Percentiles rank a stretch among this genome's conserved stretches.
Evolutionary conservation across 371 early-diverging fungal genomes (phyloP).

Genomic region (Lichtheimia corymbifera): DNA sequence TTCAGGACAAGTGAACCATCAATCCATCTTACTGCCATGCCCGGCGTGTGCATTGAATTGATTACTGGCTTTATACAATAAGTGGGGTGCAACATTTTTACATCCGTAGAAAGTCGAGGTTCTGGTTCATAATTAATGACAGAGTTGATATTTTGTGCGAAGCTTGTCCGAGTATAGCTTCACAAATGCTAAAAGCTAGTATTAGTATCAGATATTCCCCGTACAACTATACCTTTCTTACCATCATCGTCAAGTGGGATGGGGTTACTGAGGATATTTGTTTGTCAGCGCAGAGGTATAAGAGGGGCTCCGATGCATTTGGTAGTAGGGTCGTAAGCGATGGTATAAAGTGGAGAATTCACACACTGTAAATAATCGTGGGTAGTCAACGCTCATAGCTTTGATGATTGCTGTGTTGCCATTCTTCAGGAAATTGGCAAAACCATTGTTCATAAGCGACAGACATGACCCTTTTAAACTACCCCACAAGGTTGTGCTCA

Average conservation of each 20-base stretch:
- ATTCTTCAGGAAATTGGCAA: too few relatives aligned
- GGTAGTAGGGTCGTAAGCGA: conserved; percentile 61
- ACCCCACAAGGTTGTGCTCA: too few relatives aligned
- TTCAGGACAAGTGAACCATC: too few relatives aligned
- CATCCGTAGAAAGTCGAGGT: conserved; percentile 59
- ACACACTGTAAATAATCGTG: too few relatives aligned
- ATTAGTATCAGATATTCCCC: not conserved
- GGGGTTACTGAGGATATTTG: conserved; percentile 83
- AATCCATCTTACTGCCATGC: too few relatives aligned
- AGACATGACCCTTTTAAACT: too few relatives aligned
- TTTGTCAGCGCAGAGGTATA: conserved; percentile 79
- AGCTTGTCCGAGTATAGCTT: conserved; percentile 51
- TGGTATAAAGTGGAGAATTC: conserved; percentile 68
- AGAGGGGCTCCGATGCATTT: conserved; percentile 51
- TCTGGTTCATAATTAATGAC: conserved; percentile 60
- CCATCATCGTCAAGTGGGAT: conserved; percentile 77
- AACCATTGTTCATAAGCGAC: too few relatives aligned
- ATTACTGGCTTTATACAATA: too few relatives aligned
- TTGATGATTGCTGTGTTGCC: too few relatives aligned
- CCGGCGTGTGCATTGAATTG: too few relatives aligned
- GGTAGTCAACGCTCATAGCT: too few relatives aligned
- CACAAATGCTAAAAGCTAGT: conserved; percentile 54
- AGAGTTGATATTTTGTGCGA: conserved; percentile 52
- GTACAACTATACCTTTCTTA: conserved; percentile 28
- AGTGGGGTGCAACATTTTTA: not conserved